A percentile compares a stretch with the other conserved stretches of the same genome.
Evolutionary conservation across 345 rosid species (phyloP).

Genomic region (Lepidium sativum): DNA sequence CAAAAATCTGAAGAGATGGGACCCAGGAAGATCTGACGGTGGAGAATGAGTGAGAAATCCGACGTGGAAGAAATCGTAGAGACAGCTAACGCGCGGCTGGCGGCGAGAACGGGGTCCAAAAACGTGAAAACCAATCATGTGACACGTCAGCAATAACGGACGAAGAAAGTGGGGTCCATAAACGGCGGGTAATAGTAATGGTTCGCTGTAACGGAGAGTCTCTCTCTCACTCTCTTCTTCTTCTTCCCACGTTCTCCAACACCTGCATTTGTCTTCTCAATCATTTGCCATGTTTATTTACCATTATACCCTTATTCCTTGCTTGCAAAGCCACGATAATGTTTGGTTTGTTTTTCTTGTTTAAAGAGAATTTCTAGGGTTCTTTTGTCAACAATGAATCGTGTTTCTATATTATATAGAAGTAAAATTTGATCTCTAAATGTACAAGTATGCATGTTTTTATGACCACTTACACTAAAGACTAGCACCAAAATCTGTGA

Average conservation of each 20-base stretch:
- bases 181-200: slow-evolving; percentile 1
- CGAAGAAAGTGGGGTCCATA: slow-evolving; percentile 16
- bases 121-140: slow-evolving; percentile 55
- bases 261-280: slow-evolving; percentile 34
- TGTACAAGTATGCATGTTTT: too few species aligned
- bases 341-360: too few species aligned
- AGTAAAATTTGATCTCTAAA: too few species aligned
- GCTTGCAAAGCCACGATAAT: too few species aligned
- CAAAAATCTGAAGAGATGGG: slow-evolving; percentile 1
- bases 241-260: slow-evolving; percentile 47
- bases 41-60: slow-evolving; percentile 4
- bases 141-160: slow-evolving; percentile 42
- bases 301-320: slow-evolving; percentile 26
- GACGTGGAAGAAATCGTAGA: slow-evolving; percentile 22
- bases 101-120: slow-evolving; percentile 15
- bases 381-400: too few species aligned
- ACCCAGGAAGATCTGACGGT: slow-evolving; percentile 33
- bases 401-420: too few species aligned
- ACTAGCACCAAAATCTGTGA: neutral
- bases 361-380: too few species aligned
- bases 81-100: slow-evolving; percentile 63
- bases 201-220: slow-evolving; percentile 27
- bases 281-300: slow-evolving; percentile 29
- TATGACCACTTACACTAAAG: too few species aligned
- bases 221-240: neutral